phyloP scores from a whole-genome alignment of 2,329 filamentous ascomycete genomes.

The Pseudogymnoascus sp. region DNA sequence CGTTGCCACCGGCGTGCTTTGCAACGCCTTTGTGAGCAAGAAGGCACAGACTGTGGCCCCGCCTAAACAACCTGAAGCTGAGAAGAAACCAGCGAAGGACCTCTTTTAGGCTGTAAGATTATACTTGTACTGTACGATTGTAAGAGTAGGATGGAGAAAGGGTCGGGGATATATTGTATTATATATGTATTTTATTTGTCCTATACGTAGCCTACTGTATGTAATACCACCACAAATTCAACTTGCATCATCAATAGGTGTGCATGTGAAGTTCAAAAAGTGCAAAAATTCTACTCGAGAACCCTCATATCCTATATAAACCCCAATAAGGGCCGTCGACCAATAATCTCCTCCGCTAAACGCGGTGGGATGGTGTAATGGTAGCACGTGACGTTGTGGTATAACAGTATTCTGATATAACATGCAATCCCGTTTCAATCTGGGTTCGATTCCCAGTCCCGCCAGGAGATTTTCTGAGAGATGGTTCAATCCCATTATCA shows the following conservation, averaged over 20 bases:
- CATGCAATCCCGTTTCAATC: conserved; percentile 9
- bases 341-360: conserved; percentile 9
- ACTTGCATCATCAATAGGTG: not conserved
- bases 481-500: conserved; percentile 1
- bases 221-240: not conserved
- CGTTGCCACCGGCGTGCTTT: conserved; percentile 73
- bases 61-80: not conserved
- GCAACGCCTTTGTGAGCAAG: conserved; percentile 53
- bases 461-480: conserved; percentile 7
- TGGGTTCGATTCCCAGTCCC: conserved; percentile 10
- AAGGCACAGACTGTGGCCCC: not conserved
- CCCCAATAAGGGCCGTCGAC: not conserved
- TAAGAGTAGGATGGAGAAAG: not conserved
- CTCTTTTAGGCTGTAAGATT: not conserved
- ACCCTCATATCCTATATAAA: conserved; percentile 6
- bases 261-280: not conserved
- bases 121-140: not conserved
- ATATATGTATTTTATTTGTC: not conserved
- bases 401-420: conserved; percentile 1
- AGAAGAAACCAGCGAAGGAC: not conserved
- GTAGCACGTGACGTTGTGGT: conserved; percentile 10
- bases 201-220: not conserved
- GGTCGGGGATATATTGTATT: not conserved
- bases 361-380: conserved; percentile 10
- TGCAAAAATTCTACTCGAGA: not conserved